Base-by-base conservation (phyloP, 2,329 filamentous ascomycete genomes). In the Claviceps sp. region DNA sequence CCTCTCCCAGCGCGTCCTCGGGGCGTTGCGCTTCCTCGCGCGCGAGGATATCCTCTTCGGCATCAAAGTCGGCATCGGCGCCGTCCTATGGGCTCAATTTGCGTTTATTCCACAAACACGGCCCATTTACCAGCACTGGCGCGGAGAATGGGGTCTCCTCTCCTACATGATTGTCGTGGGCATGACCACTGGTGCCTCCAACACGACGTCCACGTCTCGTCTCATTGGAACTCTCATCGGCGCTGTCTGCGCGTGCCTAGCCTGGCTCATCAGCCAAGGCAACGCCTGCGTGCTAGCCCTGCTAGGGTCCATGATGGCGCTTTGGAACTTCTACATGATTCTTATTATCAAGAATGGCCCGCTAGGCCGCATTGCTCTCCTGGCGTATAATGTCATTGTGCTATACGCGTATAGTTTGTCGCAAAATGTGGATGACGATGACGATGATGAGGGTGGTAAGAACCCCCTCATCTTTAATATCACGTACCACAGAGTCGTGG, bases 81-180 rank as follows among this genome's bases (percentile, higher is more conserved):
- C 93, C 13, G 79, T 89, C 4, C 68, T 96, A 0, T 97, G 91
- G 71, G 91, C 89, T 17, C 80, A 93, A 66, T 86, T 94, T 58
- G 85, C 93, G 2, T 98, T 95, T 61, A 77, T 96, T 37, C 78
- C 82, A 1, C 71, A 77, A 8, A 95, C 89, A 2, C 76, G 89
- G 50, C 86, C 86, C 0, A 76, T 85, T 20, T 98, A 96, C 64
- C 77, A 82, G 50, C 84, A 85, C 60, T 97, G 90, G 88, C 78
- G 91, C 64, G 91, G 91, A 34, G 93, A 98, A 74, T 98, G 93
- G 93, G 93, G 93, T 22, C 75, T 98, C 2, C 68, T 98, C 51
- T 95, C 89, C 0, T 97, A 95, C 71, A 97, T 97, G 91, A 82
- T 97, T 62, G 93, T 98, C 23, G 95, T 90, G 64, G 89, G 87